Evolutionary conservation across 371 early-diverging fungal species (phyloP).

Genomic region (Mortierella sp.): DNA sequence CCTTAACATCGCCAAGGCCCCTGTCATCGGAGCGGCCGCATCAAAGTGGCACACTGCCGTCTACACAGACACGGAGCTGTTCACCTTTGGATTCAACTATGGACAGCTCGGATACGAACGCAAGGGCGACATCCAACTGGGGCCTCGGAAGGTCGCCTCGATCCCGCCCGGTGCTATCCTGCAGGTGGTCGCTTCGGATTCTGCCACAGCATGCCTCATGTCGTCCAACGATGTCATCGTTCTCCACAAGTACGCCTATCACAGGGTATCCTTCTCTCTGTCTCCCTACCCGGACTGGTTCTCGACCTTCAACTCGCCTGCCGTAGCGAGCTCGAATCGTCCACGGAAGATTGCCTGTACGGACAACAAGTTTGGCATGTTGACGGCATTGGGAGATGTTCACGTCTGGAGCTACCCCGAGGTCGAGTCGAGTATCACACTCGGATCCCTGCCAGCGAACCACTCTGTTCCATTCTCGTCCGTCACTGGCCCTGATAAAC

Average conservation of each 20-base stretch:
- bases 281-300: conserved; percentile 63
- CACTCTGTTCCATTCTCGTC: conserved; percentile 29
- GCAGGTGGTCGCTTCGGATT: conserved; percentile 69
- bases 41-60: conserved; percentile 80
- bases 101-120: conserved; percentile 83
- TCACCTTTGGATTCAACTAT: conserved; percentile 81
- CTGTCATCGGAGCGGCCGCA: conserved; percentile 76
- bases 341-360: conserved; percentile 60
- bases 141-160: conserved; percentile 67
- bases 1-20: conserved; percentile 66
- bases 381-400: conserved; percentile 66
- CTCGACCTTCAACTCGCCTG: conserved; percentile 42
- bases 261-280: conserved; percentile 63
- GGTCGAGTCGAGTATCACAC: conserved; percentile 37
- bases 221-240: conserved; percentile 63
- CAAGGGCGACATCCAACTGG: conserved; percentile 61
- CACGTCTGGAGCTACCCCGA: conserved; percentile 65
- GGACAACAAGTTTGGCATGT: conserved; percentile 64
- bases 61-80: conserved; percentile 68
- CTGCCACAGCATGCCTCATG: conserved; percentile 66
- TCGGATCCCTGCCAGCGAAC: conserved; percentile 39
- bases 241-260: conserved; percentile 63
- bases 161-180: conserved; percentile 54
- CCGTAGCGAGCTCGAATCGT: conserved; percentile 31
- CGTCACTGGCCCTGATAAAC: conserved; percentile 22